These are phyloP conservation scores for Eucalyptus grandis DNA, from an alignment of 345 rosid genomes.

Conservation along the genomic window DNA sequence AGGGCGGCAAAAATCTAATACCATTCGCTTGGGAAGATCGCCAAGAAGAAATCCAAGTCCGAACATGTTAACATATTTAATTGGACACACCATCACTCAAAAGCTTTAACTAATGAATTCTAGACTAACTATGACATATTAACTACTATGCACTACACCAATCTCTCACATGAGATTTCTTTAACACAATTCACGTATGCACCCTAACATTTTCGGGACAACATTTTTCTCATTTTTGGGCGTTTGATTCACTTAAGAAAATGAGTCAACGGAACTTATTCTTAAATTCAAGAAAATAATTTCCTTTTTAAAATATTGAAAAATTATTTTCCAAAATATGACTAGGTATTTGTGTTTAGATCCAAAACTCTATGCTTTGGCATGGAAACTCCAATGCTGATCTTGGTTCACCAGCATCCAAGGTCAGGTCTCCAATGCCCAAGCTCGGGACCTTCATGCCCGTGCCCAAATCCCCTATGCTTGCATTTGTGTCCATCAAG, in stretches of 20 bases:
- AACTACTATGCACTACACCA: too few species aligned
- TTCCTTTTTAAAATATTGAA: too few species aligned
- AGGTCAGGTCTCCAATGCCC: background rate
- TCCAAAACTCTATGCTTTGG: background rate
- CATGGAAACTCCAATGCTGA: background rate
- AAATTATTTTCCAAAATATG: too few species aligned
- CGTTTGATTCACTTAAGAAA: background rate
- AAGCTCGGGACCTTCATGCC: background rate
- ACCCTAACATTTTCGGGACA: background rate
- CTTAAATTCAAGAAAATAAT: background rate
- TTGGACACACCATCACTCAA: background rate
- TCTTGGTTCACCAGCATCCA: background rate
- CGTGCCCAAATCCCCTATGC: background rate
- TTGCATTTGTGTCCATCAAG: background rate
- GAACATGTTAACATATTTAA: background rate
- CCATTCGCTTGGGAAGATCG: background rate
- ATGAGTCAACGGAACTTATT: background rate
- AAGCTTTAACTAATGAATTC: background rate
- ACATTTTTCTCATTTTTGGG: background rate
- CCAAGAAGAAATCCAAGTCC: background rate
- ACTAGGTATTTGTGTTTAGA: background rate
- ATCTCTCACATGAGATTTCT: background rate
- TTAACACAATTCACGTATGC: background rate
- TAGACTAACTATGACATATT: background rate
- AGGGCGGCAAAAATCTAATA: background rate